Conservation (phyloP, 164 flowering plant genomes). For the Sextonia rubra region DNA sequence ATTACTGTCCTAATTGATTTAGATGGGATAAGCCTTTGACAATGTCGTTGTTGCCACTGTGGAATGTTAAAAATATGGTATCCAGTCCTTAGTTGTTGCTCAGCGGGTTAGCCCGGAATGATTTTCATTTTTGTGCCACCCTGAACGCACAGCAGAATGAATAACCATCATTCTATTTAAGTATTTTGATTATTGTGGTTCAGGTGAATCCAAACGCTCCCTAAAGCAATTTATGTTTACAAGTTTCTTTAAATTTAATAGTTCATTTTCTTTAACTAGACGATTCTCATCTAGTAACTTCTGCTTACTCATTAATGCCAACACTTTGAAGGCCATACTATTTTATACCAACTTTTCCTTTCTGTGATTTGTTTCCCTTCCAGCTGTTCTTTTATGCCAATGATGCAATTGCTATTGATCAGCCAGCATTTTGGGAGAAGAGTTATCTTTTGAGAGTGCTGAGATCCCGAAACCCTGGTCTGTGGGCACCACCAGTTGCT, state of each 20-base stretch:
- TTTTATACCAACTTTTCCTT: not conserved
- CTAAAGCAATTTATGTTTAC: not conserved
- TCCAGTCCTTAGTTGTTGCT: too few relatives aligned
- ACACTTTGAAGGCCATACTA: not conserved
- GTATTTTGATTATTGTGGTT: not conserved
- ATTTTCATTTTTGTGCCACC: not conserved
- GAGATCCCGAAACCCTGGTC: conserved; percentile 23
- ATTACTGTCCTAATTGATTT: not conserved
- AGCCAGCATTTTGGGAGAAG: conserved; percentile 89
- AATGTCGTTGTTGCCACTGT: too few relatives aligned
- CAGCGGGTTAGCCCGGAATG: not conserved
- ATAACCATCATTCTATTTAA: not conserved
- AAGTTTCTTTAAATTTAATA: not conserved
- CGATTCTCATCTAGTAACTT: not conserved
- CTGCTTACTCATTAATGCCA: not conserved
- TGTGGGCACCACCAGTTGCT: conserved; percentile 17
- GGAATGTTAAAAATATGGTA: not conserved
- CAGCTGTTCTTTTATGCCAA: conserved; percentile 92
- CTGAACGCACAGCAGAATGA: not conserved
- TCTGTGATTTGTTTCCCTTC: conserved; percentile 5
- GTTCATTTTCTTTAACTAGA: not conserved
- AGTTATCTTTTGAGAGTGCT: conserved; percentile 59
- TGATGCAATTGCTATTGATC: conserved; percentile 53
- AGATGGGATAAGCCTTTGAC: not conserved
- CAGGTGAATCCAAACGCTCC: not conserved